phyloP scores from a whole-genome alignment of 768 basidiomycete genomes.

The Dentipellis sp. region DNA sequence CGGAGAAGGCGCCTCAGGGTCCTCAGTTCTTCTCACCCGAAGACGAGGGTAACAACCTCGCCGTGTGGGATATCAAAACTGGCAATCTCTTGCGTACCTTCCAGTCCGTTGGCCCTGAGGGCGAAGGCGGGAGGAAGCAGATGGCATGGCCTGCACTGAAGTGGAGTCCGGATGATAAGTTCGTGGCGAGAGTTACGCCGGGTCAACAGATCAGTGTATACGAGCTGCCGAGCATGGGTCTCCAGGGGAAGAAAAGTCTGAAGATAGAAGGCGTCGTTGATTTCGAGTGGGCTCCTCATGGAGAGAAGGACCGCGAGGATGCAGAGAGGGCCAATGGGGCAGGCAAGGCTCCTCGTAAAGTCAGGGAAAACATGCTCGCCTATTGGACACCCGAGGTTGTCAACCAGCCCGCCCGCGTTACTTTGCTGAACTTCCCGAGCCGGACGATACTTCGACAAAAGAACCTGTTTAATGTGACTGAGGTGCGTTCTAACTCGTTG shows the following conservation, averaged over 20 bases:
- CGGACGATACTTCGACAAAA: constrained; percentile 82
- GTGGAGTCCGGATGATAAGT: constrained; percentile 97
- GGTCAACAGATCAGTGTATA: constrained; percentile 95
- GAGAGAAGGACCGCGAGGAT: constrained; percentile 82
- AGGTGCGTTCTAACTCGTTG: constrained; percentile 43
- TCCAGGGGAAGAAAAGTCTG: constrained; percentile 92
- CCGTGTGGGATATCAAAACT: constrained; percentile 97
- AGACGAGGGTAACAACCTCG: constrained; percentile 94
- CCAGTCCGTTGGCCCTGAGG: constrained; percentile 51
- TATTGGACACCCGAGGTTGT: constrained; percentile 97
- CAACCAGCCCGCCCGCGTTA: constrained; percentile 95
- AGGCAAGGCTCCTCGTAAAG: constrained; percentile 49
- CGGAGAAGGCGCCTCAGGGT: constrained; percentile 72
- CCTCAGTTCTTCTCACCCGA: constrained; percentile 84
- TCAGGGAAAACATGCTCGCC: constrained; percentile 84
- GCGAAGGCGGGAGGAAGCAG: constrained; percentile 64
- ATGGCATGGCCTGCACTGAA: constrained; percentile 94
- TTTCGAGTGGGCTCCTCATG: constrained; percentile 96
- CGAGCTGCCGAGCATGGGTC: constrained; percentile 88
- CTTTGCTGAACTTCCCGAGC: constrained; percentile 83
- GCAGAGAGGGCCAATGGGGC: constrained; percentile 15
- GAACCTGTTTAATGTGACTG: constrained; percentile 96
- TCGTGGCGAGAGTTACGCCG: constrained; percentile 79
- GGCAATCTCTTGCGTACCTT: constrained; percentile 91
- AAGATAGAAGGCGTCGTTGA: constrained; percentile 97